These are phyloP conservation scores for Candida namnaoensis DNA, from an alignment of 805 yeast species.

Conservation along the genomic window DNA sequence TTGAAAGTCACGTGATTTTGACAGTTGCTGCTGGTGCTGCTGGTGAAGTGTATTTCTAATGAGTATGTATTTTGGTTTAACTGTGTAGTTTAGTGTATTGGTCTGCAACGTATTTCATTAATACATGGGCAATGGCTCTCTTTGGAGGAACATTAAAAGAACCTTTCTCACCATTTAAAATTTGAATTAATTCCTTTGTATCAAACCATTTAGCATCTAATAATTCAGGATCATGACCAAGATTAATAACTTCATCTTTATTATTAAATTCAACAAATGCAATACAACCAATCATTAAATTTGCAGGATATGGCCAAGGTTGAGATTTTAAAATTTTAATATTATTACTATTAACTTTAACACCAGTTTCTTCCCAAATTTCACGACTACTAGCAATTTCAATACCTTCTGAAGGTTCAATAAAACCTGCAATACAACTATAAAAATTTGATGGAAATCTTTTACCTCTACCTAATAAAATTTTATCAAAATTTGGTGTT, in stretches of 20 bases:
- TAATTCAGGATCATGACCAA: constrained; percentile 82
- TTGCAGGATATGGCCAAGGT: constrained; percentile 98
- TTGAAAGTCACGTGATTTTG: no score
- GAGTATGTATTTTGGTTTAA: no score
- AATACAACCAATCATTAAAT: constrained; percentile 87
- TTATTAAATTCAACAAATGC: constrained; percentile 70
- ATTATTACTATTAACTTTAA: constrained; percentile 40
- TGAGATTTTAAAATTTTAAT: constrained; percentile 67
- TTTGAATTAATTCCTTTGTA: constrained; percentile 35
- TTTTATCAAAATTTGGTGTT: constrained; percentile 46
- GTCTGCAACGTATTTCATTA: constrained; percentile 15
- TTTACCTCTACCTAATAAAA: constrained; percentile 64
- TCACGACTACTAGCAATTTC: constrained; percentile 86
- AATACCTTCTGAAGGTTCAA: constrained; percentile 91
- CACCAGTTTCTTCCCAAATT: constrained; percentile 95
- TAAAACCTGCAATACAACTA: constrained; percentile 88
- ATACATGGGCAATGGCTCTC: constrained; percentile 18
- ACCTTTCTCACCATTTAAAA: constrained; percentile 18
- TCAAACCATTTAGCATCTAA: constrained; percentile 84
- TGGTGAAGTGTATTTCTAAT: no score
- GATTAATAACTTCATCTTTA: constrained; percentile 50
- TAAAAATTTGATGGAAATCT: constrained; percentile 58
- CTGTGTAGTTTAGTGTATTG: not conserved
- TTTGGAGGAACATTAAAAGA: constrained; percentile 16
- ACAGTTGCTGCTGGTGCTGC: no score